Conservation (phyloP, 176 grass and related monocot species). For the Cenchrus fungigraminus region DNA sequence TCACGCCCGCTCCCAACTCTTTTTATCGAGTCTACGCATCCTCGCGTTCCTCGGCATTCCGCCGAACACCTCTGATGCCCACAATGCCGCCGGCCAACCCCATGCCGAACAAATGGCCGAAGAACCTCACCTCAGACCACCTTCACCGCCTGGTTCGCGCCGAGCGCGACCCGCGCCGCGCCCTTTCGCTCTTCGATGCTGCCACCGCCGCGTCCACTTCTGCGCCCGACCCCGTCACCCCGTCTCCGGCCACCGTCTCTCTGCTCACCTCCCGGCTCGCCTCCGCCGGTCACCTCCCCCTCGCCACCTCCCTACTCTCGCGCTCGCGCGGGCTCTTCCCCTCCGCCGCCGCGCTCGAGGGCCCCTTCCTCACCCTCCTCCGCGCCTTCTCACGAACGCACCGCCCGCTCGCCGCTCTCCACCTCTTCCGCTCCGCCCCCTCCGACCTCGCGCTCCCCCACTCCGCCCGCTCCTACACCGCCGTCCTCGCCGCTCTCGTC, state of each 20-base stretch:
- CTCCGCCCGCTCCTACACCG: conserved; percentile 74
- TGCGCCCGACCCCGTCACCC: conserved; percentile 28
- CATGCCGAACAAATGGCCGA: conserved; percentile 57
- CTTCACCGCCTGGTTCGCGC: conserved; percentile 63
- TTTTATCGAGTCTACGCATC: not conserved
- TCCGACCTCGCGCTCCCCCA: conserved; percentile 56
- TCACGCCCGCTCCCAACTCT: too few species aligned
- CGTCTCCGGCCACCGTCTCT: conserved; percentile 51
- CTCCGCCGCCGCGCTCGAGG: conserved; percentile 47
- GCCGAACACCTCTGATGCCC: conserved; percentile 22
- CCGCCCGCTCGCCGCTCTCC: conserved; percentile 72
- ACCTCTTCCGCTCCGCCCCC: conserved; percentile 72
- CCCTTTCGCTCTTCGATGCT: conserved; percentile 71
- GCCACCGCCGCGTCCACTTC: conserved; percentile 56
- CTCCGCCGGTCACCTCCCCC: conserved; percentile 65
- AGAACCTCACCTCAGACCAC: conserved; percentile 58
- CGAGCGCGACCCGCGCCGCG: conserved; percentile 63
- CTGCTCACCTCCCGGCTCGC: conserved; percentile 79
- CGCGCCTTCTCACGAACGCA: conserved; percentile 61
- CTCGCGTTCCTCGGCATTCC: conserved; percentile 20
- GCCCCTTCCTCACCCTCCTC: conserved; percentile 71
- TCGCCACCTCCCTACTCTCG: conserved; percentile 59
- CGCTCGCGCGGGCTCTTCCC: conserved; percentile 53
- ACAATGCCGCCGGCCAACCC: conserved; percentile 41
- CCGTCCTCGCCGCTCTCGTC: conserved; percentile 67